Conservation (phyloP, 2,329 filamentous ascomycete genomes). For the Xylariaceae sp. region DNA sequence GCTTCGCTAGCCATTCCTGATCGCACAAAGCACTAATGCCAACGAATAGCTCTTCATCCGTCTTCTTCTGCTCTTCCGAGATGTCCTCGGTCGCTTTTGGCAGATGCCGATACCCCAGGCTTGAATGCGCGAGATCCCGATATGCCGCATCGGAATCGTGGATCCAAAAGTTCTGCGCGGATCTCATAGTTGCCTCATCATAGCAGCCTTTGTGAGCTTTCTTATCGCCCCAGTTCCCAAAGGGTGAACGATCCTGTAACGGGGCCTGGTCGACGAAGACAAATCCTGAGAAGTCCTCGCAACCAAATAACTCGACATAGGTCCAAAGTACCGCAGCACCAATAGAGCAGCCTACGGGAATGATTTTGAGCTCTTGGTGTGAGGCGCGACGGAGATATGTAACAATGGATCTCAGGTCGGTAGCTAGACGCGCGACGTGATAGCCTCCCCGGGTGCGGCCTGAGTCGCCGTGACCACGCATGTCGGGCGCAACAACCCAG, state of each 20-base stretch:
- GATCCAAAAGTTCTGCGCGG: slow-evolving; percentile 48
- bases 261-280: slow-evolving; percentile 40
- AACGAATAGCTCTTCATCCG: slow-evolving; percentile 36
- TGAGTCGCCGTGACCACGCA: slow-evolving; percentile 37
- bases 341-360: slow-evolving; percentile 38
- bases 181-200: slow-evolving; percentile 35
- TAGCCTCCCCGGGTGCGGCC: slow-evolving; percentile 32
- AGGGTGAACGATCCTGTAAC: slow-evolving; percentile 34
- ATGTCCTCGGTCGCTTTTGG: slow-evolving; percentile 24
- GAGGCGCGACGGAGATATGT: slow-evolving; percentile 20
- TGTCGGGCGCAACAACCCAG: slow-evolving; percentile 38
- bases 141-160: slow-evolving; percentile 35
- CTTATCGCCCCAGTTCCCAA: slow-evolving; percentile 31
- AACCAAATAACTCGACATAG: slow-evolving; percentile 36
- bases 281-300: slow-evolving; percentile 30
- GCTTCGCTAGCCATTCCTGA: slow-evolving; percentile 34
- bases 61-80: slow-evolving; percentile 19
- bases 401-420: slow-evolving; percentile 33
- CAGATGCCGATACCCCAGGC: slow-evolving; percentile 34
- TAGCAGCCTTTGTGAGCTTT: slow-evolving; percentile 35
- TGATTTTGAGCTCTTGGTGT: slow-evolving; percentile 17
- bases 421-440: slow-evolving; percentile 39
- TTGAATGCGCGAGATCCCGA: slow-evolving; percentile 30
- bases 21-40: slow-evolving; percentile 33
- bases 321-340: slow-evolving; percentile 40